Evolutionary conservation across 2,329 filamentous ascomycete species (phyloP), one percentile per base, ranked within the genome.

Genomic region (Diaporthe destruens): DNA sequence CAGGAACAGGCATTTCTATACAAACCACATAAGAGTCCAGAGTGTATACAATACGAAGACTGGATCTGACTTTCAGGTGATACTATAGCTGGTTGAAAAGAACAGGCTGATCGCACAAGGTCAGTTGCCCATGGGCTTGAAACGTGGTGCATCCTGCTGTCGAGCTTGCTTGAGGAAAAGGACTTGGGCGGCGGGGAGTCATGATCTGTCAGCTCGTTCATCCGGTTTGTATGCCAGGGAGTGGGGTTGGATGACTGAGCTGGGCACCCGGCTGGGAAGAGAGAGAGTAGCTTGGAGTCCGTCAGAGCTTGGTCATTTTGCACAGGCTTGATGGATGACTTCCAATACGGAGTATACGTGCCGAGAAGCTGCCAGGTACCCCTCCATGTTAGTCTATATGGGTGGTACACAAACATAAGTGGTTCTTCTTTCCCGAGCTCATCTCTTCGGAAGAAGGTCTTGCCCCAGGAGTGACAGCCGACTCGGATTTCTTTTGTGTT

Each of bases 381-480:
- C 23, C 47, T 49, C 47, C 44, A 20, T 47, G 16, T 47, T 8
- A 47, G 44, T 47, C 20, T n/a, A 7, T 47, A n/a, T n/a, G 5
- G 34, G 55, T 36, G n/a, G n/a, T 42, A 42, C 36, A 25, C 23
- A 23, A 29, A 44, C 36, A 25, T 23, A 44, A 51, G 12, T 20
- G 44, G 44, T 34, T n/a, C 36, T 66, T 18, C 61, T 39, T 29
- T 66, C 44, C 47, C 61, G 61, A 66, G 61, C n/a, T 53, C 14
- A 49, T 29, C 29, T 29, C 29, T 25, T 47, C 61, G 61, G 32
- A 36, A 34, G 29, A 25, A 65, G 20, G 29, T 51, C 59, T 42
- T 51, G 18, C 44, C 59, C 44, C 42, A 14, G 14, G 14, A 25
- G 29, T 12, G 61, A 39, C 42, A 20, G 61, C n/a, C 61, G 36